Conservation (phyloP, 805 yeast genomes). For the Wickerhamiella slavikovae region DNA sequence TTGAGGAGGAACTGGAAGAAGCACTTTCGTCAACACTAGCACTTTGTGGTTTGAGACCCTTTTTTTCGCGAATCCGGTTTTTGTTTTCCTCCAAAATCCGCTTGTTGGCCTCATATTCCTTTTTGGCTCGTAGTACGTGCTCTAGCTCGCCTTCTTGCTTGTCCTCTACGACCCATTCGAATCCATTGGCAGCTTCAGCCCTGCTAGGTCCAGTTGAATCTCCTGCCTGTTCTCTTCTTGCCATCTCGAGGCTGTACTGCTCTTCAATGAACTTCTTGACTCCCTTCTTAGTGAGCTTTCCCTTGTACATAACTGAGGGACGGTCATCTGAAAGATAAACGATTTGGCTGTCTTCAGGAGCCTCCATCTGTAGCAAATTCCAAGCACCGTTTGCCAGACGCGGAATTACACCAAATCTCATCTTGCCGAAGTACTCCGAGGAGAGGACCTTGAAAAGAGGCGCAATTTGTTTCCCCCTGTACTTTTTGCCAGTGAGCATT, state of each 20-base stretch:
- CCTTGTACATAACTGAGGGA: constrained; percentile 12
- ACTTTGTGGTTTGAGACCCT: neutral
- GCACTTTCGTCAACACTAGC: neutral
- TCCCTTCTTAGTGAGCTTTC: constrained; percentile 12
- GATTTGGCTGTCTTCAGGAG: constrained; percentile 12
- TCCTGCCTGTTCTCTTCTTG: constrained; percentile 7
- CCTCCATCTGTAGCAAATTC: constrained; percentile 10
- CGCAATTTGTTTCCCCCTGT: constrained; percentile 12
- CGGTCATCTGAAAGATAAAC: constrained; percentile 12
- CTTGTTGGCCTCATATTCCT: constrained; percentile 4
- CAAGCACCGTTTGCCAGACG: constrained; percentile 12
- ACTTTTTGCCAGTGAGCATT: constrained; percentile 13
- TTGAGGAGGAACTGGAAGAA: constrained; percentile 1
- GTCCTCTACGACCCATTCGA: constrained; percentile 12
- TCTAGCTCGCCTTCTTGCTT: constrained; percentile 9
- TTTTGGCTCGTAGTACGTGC: constrained; percentile 6
- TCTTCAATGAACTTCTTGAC: constrained; percentile 12
- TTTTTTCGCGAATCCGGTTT: neutral
- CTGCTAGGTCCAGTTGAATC: constrained; percentile 3
- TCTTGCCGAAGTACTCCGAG: constrained; percentile 13
- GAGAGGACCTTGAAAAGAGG: constrained; percentile 16
- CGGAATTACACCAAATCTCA: constrained; percentile 14
- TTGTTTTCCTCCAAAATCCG: constrained; percentile 1
- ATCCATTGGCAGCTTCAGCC: constrained; percentile 10
- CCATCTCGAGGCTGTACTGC: constrained; percentile 11